Base-by-base conservation (phyloP, 495 filamentous ascomycete species). In the Neurospora africana region DNA sequence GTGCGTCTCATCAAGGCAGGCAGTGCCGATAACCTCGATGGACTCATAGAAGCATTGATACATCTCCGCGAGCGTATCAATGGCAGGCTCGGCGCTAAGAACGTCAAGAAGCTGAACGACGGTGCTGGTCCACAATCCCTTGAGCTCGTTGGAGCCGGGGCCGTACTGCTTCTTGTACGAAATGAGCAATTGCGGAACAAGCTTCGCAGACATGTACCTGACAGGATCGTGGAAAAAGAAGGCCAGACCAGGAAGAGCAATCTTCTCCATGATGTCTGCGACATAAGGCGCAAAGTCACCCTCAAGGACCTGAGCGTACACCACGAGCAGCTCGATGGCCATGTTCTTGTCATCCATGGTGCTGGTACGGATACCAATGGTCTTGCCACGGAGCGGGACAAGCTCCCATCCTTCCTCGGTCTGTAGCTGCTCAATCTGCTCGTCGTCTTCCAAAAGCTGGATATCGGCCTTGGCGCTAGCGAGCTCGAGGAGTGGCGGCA, bases 161-260 rank as follows among this genome's bases (percentile, higher is more conserved):
- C 95, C 96, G 78, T 95, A 93, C 0, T 91, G 90, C 78, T 93
- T 92, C 83, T 97, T 95, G 85, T 93, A 97, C 1, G 95, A 91
- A 80, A 94, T 97, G 15, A 99, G 88, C 15, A 99, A 91, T 76
- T 97, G 93, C 1, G 96, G 96, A 15, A 98, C 91, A 74, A 94
- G 88, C 82, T 97, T 98, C 7, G 96, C 96, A 13, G 96, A 95
- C 27, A 96, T 93, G 40, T 96, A 94, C 21, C 96, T 92, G 53
- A 98, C 96, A 2, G 95, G 94, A 81, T 99, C 96, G 80, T 98
- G 97, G 88, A 99, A 99, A 86, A 99, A 98, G 87, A 98, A 99
- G 5, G 93, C 91, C 27, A 99, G 87, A 1, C 96, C 93, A 30
- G 96, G 95, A 39, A 99, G 83, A 6, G 94, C 93, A 76, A 98